These are phyloP conservation scores for Kwoniella shandongensis DNA, from an alignment of 768 basidiomycete species.

Conservation along the genomic window DNA sequence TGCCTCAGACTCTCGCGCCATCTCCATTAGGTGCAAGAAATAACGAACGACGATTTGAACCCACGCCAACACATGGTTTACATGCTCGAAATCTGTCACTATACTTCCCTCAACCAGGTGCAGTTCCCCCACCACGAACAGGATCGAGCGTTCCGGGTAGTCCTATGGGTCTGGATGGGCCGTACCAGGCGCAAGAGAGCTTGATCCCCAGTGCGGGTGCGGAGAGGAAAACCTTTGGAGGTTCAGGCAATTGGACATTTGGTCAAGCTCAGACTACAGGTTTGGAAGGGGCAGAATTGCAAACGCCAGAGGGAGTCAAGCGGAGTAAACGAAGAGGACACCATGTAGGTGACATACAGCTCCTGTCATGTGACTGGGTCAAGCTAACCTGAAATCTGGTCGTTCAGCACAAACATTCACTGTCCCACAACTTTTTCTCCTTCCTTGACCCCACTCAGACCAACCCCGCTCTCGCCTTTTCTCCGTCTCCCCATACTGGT, in stretches of 20 bases:
- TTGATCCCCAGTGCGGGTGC: conserved; percentile 54
- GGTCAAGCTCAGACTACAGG: conserved; percentile 16
- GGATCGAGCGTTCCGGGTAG: conserved; percentile 60
- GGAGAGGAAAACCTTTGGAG: conserved; percentile 67
- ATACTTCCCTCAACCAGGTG: conserved; percentile 84
- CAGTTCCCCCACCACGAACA: conserved; percentile 58
- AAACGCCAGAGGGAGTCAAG: conserved; percentile 29
- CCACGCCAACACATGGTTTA: conserved; percentile 55
- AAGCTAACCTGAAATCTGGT: neutral
- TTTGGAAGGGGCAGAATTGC: conserved; percentile 10
- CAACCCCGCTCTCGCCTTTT: conserved; percentile 35
- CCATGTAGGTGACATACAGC: conserved; percentile 41
- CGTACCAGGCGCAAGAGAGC: conserved; percentile 44
- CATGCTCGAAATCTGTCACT: conserved; percentile 90
- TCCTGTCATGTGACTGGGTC: neutral
- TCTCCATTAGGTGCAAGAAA: conserved; percentile 15
- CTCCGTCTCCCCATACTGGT: conserved; percentile 11
- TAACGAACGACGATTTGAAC: conserved; percentile 25
- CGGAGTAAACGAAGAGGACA: conserved; percentile 50
- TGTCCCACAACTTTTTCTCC: conserved; percentile 93
- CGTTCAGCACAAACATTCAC: conserved; percentile 81
- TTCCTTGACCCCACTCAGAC: conserved; percentile 73
- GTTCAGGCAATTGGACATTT: conserved; percentile 57
- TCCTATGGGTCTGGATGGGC: conserved; percentile 57
- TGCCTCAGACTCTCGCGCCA: conserved; percentile 1